Percentiles rank a stretch among this genome's conserved stretches.
Evolutionary conservation across 306 rosid genomes (phyloP).

Genomic region (Vicia villosa): DNA sequence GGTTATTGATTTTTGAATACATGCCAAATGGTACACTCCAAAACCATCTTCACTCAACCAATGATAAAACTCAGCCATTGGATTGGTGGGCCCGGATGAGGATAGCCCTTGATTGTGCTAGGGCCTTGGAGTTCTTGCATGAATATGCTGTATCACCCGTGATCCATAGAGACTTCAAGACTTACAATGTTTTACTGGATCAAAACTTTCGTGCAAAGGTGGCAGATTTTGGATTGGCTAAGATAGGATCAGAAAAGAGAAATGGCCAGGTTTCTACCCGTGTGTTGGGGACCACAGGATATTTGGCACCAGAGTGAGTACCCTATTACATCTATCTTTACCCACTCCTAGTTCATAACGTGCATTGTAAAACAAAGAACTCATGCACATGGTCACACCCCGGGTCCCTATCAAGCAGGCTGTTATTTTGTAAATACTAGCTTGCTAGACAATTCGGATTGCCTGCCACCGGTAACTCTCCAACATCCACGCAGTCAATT

Average conservation of each 20-base stretch:
- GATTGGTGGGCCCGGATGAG: constrained; percentile 88
- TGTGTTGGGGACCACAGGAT: constrained; percentile 93
- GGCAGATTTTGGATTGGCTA: constrained; percentile 86
- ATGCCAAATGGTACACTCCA: constrained; percentile 82
- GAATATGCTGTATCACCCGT: constrained; percentile 77
- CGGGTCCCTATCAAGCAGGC: constrained; percentile 54
- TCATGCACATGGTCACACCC: constrained; percentile 52
- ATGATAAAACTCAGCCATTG: constrained; percentile 51
- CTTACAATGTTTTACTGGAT: constrained; percentile 67
- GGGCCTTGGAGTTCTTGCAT: constrained; percentile 86
- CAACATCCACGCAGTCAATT: neutral
- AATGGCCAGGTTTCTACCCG: constrained; percentile 86
- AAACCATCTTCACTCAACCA: constrained; percentile 61
- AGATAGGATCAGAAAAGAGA: constrained; percentile 81
- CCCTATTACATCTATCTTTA: constrained; percentile 31
- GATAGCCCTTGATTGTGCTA: constrained; percentile 97
- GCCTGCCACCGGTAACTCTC: neutral
- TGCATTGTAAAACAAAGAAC: constrained; percentile 37
- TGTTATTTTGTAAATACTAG: constrained; percentile 37
- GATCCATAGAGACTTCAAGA: constrained; percentile 92
- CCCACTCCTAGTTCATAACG: constrained; percentile 30
- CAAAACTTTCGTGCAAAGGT: constrained; percentile 86
- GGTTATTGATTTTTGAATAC: constrained; percentile 77
- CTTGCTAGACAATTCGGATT: neutral
- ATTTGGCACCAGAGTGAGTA: constrained; percentile 93